A percentile compares a stretch with the other conserved stretches of the same genome.
These are phyloP conservation scores for Pseudozyma thailandica DNA, from an alignment of 1,284 basidiomycete genomes.

Conservation along the genomic window DNA sequence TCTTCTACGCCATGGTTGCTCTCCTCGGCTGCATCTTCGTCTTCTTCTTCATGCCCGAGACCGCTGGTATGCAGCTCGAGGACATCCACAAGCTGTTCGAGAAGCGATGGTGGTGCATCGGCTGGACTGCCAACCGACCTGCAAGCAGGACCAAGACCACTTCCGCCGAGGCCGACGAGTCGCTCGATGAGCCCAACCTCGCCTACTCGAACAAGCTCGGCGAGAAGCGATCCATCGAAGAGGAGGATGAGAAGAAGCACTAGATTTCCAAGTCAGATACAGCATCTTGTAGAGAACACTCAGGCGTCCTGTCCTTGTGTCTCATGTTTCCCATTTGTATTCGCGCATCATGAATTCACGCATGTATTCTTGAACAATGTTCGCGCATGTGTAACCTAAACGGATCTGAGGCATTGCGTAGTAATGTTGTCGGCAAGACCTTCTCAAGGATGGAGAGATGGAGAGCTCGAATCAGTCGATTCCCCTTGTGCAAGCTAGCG, in stretches of 20 bases:
- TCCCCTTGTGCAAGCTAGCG: too few species aligned
- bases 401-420: too few species aligned
- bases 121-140: conserved; percentile 40
- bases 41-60: conserved; percentile 56
- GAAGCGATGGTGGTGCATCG: conserved; percentile 51
- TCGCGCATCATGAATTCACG: too few species aligned
- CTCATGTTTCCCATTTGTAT: too few species aligned
- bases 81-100: conserved; percentile 52
- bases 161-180: conserved; percentile 17
- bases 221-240: conserved; percentile 31
- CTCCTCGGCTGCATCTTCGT: conserved; percentile 40
- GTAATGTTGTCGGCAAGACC: too few species aligned
- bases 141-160: conserved; percentile 13
- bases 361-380: too few species aligned
- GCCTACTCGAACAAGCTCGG: conserved; percentile 12
- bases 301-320: too few species aligned
- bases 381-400: too few species aligned
- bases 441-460: too few species aligned
- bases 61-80: conserved; percentile 46
- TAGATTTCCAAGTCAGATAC: conserved; percentile 3
- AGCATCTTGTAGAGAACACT: too few species aligned
- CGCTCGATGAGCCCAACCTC: conserved; percentile 20
- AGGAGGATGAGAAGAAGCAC: conserved; percentile 37
- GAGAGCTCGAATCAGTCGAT: too few species aligned
- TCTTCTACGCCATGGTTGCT: conserved; percentile 49